Conservation (phyloP, 805 yeast genomes). For the Yamadazyma philogaea region DNA sequence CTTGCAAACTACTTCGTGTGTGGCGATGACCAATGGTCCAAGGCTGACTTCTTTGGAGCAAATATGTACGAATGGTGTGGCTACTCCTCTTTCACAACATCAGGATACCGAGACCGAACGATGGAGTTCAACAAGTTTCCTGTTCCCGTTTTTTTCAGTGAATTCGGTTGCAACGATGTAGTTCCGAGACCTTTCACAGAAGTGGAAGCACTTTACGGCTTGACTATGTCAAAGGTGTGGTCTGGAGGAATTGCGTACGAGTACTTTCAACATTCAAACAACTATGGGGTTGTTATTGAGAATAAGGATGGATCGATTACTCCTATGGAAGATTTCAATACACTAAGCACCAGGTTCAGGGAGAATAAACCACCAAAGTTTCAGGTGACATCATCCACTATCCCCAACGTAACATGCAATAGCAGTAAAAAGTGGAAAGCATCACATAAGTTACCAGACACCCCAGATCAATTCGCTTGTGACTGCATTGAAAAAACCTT, state of each 20-base stretch:
- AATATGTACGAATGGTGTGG: slow-evolving; percentile 45
- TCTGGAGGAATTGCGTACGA: slow-evolving; percentile 40
- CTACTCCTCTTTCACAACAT: slow-evolving; percentile 32
- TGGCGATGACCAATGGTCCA: slow-evolving; percentile 16
- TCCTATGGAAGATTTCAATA: slow-evolving; percentile 28
- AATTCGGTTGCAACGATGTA: slow-evolving; percentile 37
- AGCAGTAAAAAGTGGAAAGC: slow-evolving; percentile 18
- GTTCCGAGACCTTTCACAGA: slow-evolving; percentile 39
- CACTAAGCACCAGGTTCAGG: slow-evolving; percentile 23
- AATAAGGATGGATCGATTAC: slow-evolving; percentile 23
- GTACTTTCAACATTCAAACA: slow-evolving; percentile 33
- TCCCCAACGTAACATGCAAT: slow-evolving; percentile 3
- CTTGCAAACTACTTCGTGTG: slow-evolving; percentile 33
- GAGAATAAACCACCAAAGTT: slow-evolving; percentile 13
- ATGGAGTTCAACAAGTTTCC: slow-evolving; percentile 26
- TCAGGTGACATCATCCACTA: slow-evolving; percentile 17
- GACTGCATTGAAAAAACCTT: slow-evolving; percentile 42
- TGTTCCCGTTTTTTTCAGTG: slow-evolving; percentile 39
- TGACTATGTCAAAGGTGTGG: slow-evolving; percentile 34
- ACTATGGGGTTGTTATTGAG: slow-evolving; percentile 35
- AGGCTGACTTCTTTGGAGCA: slow-evolving; percentile 34
- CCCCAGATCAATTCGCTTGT: slow-evolving; percentile 43
- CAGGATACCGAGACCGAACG: slow-evolving; percentile 37
- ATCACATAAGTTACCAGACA: slow-evolving; percentile 30
- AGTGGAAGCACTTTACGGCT: slow-evolving; percentile 32